Conservation (phyloP, 163 green algal genomes). For the Chlorella variabilis region DNA sequence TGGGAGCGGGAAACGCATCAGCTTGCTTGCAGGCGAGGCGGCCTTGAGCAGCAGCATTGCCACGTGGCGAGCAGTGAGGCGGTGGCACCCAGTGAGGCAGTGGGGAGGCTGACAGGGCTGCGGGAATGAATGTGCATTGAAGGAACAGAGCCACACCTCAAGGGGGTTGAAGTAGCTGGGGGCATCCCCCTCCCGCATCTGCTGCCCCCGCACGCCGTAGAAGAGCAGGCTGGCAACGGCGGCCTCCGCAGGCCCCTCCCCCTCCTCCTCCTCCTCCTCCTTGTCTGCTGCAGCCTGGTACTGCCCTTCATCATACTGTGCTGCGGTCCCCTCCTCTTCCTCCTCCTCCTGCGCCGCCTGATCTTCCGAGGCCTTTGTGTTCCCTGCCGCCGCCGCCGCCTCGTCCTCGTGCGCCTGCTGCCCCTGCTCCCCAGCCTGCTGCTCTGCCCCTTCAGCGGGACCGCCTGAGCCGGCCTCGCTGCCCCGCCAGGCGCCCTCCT, state of each 20-base stretch:
- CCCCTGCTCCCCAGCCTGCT: background rate
- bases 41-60: no score
- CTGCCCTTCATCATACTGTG: background rate
- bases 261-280: background rate
- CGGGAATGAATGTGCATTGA: no score
- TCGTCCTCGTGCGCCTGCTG: background rate
- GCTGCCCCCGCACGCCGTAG: conserved; percentile 75
- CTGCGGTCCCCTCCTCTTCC: background rate
- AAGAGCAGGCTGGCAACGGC: conserved; percentile 54
- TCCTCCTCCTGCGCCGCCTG: background rate
- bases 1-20: no score
- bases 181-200: conserved; percentile 74
- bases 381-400: background rate
- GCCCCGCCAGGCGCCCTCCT: background rate
- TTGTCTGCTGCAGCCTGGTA: background rate
- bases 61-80: no score
- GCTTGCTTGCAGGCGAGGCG: no score
- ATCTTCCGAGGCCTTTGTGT: no score
- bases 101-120: no score
- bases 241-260: conserved; percentile 10
- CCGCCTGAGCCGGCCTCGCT: no score
- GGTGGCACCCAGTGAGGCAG: background rate
- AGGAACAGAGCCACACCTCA: conserved; percentile 50
- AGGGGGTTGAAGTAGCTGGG: conserved; percentile 79
- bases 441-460: no score